These are phyloP conservation scores for Forsythia suspensa DNA, from an alignment of 257 asterid species.

Conservation along the genomic window DNA sequence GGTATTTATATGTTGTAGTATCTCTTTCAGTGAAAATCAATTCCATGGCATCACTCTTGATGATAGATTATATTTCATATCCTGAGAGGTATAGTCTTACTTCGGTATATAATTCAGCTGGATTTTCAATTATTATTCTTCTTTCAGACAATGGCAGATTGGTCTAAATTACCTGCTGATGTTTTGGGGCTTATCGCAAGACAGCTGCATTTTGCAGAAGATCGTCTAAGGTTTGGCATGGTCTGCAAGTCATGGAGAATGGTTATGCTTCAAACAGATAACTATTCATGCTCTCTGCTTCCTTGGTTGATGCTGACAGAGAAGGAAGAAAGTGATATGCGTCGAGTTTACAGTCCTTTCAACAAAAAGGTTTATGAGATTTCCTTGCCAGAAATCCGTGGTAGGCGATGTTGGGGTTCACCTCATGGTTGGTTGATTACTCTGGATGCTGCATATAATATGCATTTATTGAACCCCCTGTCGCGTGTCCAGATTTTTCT, in stretches of 20 bases:
- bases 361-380: slow-evolving; percentile 16
- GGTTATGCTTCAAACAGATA: slow-evolving; percentile 5
- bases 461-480: slow-evolving; percentile 27
- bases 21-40: neutral
- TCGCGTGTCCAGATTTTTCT: slow-evolving; percentile 22
- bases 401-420: slow-evolving; percentile 37
- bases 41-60: neutral
- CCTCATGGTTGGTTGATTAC: slow-evolving; percentile 33
- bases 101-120: neutral
- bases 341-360: slow-evolving; percentile 23
- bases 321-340: neutral
- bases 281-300: slow-evolving; percentile 3
- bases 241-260: slow-evolving; percentile 33
- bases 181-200: slow-evolving; percentile 28
- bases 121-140: neutral
- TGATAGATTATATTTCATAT: neutral
- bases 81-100: neutral
- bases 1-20: neutral
- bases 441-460: slow-evolving; percentile 19
- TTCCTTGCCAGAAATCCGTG: slow-evolving; percentile 19
- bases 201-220: slow-evolving; percentile 22
- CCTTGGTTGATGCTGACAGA: slow-evolving; percentile 35
- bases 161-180: slow-evolving; percentile 30
- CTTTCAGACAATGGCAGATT: slow-evolving; percentile 23
- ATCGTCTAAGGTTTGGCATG: slow-evolving; percentile 18